Evolutionary conservation across 768 basidiomycete genomes (phyloP).

Genomic region (Tephrocybe sp.): DNA sequence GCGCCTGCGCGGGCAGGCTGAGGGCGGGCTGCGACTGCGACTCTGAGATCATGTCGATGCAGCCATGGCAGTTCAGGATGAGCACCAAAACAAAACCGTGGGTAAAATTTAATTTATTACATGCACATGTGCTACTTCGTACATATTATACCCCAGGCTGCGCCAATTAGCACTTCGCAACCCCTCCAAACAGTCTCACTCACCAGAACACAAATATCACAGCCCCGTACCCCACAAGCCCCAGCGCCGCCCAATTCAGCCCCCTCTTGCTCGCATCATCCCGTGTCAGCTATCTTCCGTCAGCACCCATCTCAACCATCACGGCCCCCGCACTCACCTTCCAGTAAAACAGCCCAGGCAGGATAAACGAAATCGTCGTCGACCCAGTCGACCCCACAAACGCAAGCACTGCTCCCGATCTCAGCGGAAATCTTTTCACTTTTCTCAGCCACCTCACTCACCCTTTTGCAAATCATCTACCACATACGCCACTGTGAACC

Average conservation of each 20-base stretch:
- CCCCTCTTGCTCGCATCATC: slow-evolving; percentile 55
- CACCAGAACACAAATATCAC: slow-evolving; percentile 89
- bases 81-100: slow-evolving; percentile 27
- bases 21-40: background rate
- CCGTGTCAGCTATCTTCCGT: slow-evolving; percentile 57
- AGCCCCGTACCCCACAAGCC: slow-evolving; percentile 71
- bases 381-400: slow-evolving; percentile 98
- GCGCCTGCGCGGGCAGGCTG: too few species aligned
- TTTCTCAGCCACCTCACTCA: slow-evolving; percentile 31
- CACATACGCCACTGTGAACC: slow-evolving; percentile 76
- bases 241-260: slow-evolving; percentile 60
- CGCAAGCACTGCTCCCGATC: slow-evolving; percentile 65
- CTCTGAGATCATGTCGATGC: too few species aligned
- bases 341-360: slow-evolving; percentile 93
- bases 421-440: slow-evolving; percentile 3
- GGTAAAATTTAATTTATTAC: slow-evolving; percentile 27
- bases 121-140: background rate
- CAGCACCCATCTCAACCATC: background rate
- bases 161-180: background rate
- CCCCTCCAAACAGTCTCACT: slow-evolving; percentile 25
- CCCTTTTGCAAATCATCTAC: slow-evolving; percentile 79
- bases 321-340: slow-evolving; percentile 49
- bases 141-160: background rate
- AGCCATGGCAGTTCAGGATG: background rate
- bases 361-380: slow-evolving; percentile 95